phyloP scores from a whole-genome alignment of 1,284 basidiomycete species.

The Porogramme epimiltina region DNA sequence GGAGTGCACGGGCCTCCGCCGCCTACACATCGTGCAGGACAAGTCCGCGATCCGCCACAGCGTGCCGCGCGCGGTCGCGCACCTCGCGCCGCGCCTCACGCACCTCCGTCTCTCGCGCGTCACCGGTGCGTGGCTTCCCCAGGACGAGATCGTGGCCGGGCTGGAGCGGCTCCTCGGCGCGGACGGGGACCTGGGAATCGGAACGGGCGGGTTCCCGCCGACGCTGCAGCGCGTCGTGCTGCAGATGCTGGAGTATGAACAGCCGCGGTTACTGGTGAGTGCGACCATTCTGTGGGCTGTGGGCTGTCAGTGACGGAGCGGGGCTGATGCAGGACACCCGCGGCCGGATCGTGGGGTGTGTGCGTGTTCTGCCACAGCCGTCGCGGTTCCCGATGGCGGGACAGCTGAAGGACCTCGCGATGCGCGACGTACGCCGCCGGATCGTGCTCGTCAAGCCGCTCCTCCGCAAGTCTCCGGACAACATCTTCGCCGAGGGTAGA shows the following conservation, averaged over 20 bases:
- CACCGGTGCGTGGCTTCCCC: not conserved
- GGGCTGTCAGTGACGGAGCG: too few relatives aligned
- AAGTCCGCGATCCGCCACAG: not conserved
- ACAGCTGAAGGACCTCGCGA: slow-evolving; percentile 1
- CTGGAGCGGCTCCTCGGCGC: slow-evolving; percentile 4
- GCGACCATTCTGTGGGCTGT: not conserved
- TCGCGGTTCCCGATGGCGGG: not conserved
- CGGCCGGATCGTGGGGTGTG: not conserved
- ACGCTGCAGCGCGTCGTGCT: slow-evolving; percentile 4
- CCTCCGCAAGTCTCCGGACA: not conserved
- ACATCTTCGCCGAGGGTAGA: not conserved
- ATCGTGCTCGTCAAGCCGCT: not conserved
- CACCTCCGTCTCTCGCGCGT: slow-evolving; percentile 11
- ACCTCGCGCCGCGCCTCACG: slow-evolving; percentile 1
- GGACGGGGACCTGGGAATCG: not conserved
- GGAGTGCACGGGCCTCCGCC: not conserved
- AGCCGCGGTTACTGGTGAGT: not conserved
- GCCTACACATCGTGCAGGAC: slow-evolving; percentile 8
- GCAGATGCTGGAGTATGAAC: slow-evolving; percentile 6
- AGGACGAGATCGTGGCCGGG: not conserved
- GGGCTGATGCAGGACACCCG: not conserved
- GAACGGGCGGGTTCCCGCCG: not conserved
- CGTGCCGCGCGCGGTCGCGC: not conserved
- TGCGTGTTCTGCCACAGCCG: not conserved
- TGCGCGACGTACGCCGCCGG: not conserved